phyloP scores from a whole-genome alignment of 192 early-diverging fungal species.

The Radiomyces spectabilis region DNA sequence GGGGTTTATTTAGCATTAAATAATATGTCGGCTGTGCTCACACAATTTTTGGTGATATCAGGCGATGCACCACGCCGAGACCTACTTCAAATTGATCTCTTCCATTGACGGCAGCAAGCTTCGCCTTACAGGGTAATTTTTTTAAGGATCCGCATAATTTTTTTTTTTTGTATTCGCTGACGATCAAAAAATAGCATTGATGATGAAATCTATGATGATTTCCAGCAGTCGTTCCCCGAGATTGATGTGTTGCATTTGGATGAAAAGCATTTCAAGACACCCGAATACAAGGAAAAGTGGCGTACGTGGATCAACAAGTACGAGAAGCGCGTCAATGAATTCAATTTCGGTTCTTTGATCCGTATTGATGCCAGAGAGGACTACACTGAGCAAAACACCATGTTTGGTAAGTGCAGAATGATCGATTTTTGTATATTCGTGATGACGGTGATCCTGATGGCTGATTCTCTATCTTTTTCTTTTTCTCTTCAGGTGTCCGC shows the following conservation, averaged over 20 bases:
- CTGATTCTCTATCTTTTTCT: neutral
- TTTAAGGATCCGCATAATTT: neutral
- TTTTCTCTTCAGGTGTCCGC: slow-evolving; percentile 8
- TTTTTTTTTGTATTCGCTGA: too few species aligned
- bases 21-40: too few species aligned
- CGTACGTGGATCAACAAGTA: slow-evolving; percentile 81
- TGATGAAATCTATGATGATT: slow-evolving; percentile 77
- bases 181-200: slow-evolving; percentile 63
- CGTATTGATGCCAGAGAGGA: slow-evolving; percentile 67
- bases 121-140: slow-evolving; percentile 66
- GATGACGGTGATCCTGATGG: too few species aligned
- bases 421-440: neutral
- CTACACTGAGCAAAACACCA: slow-evolving; percentile 81
- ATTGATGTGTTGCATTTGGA: slow-evolving; percentile 63
- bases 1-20: too few species aligned
- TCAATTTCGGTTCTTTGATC: slow-evolving; percentile 90
- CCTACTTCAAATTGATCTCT: slow-evolving; percentile 79
- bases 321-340: slow-evolving; percentile 82
- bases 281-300: slow-evolving; percentile 81
- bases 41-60: neutral
- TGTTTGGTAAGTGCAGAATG: slow-evolving; percentile 66
- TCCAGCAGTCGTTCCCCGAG: slow-evolving; percentile 68
- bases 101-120: slow-evolving; percentile 65
- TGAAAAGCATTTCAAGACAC: slow-evolving; percentile 78
- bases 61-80: slow-evolving; percentile 92